phyloP scores from a whole-genome alignment of 192 early-diverging fungal species.

The Coemansia sp. region DNA sequence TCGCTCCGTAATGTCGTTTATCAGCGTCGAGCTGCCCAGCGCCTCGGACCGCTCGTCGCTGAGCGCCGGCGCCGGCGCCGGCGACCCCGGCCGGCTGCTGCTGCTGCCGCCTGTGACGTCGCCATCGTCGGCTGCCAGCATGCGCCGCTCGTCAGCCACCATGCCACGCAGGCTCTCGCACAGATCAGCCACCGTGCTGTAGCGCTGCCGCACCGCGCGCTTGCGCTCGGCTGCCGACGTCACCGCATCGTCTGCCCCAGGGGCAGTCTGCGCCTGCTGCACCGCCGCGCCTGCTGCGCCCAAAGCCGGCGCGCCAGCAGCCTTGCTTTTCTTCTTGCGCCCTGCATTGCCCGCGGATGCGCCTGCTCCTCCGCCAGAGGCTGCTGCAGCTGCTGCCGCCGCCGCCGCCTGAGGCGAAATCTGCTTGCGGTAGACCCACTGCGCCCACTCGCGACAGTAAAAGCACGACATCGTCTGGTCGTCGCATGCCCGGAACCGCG shows the following conservation, averaged over 20 bases:
- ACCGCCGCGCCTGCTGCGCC: conserved; percentile 16
- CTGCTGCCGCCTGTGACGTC: conserved; percentile 9
- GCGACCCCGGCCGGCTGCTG: conserved; percentile 4
- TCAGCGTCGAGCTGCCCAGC: conserved; percentile 20
- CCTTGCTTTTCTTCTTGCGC: conserved; percentile 38
- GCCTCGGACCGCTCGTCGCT: background rate
- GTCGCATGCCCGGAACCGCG: conserved; percentile 72
- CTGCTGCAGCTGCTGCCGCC: background rate
- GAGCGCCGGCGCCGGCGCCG: background rate
- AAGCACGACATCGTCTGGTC: conserved; percentile 66
- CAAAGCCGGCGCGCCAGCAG: background rate
- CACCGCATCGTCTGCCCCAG: background rate
- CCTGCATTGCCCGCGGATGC: conserved; percentile 3
- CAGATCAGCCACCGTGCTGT: conserved; percentile 40
- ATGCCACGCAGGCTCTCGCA: conserved; percentile 41
- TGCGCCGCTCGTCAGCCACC: conserved; percentile 33
- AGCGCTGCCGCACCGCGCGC: conserved; percentile 40
- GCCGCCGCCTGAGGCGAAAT: conserved; percentile 33
- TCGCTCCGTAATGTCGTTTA: conserved; percentile 43
- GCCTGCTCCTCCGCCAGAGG: background rate
- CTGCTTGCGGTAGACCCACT: conserved; percentile 73
- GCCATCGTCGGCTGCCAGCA: conserved; percentile 10
- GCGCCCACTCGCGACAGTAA: conserved; percentile 82
- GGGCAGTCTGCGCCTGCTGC: background rate
- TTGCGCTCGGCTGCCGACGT: conserved; percentile 30